These are phyloP conservation scores for Aspergillus novoparasiticus DNA, from an alignment of 2,329 filamentous ascomycete species.

Conservation along the genomic window DNA sequence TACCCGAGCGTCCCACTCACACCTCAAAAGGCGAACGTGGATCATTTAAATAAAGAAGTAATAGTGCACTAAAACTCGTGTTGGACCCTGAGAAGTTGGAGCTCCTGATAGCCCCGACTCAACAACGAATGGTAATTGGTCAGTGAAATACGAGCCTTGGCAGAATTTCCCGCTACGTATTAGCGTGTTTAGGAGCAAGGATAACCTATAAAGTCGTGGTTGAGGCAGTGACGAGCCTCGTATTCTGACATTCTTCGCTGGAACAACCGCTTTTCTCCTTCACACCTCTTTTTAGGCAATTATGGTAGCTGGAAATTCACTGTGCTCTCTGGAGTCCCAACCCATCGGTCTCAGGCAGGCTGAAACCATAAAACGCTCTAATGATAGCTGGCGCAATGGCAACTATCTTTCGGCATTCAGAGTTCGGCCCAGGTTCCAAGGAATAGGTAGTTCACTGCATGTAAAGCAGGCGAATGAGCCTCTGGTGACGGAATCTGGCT, in stretches of 20 bases:
- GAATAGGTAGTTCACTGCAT: not conserved
- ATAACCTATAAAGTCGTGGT: not conserved
- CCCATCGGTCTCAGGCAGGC: not conserved
- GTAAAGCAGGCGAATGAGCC: accelerated
- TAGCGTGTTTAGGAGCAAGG: not conserved
- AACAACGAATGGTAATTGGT: not conserved
- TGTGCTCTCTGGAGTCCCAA: not conserved
- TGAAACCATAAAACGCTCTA: not conserved
- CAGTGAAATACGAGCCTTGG: not conserved
- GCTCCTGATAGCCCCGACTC: not conserved
- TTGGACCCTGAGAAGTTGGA: not conserved
- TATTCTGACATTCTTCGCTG: not conserved
- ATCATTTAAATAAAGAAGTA: no score
- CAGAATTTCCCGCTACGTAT: not conserved
- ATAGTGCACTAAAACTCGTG: not conserved
- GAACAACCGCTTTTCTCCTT: not conserved
- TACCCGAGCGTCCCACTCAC: no score
- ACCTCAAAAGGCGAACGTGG: no score
- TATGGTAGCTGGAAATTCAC: not conserved
- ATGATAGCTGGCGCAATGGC: not conserved
- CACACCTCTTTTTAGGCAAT: not conserved
- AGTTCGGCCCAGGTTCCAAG: not conserved
- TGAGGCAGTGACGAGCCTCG: not conserved
- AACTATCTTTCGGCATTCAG: not conserved
- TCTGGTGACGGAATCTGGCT: not conserved